Conservation (phyloP, 2,329 filamentous ascomycete genomes). For the Juglanconis sp. region DNA sequence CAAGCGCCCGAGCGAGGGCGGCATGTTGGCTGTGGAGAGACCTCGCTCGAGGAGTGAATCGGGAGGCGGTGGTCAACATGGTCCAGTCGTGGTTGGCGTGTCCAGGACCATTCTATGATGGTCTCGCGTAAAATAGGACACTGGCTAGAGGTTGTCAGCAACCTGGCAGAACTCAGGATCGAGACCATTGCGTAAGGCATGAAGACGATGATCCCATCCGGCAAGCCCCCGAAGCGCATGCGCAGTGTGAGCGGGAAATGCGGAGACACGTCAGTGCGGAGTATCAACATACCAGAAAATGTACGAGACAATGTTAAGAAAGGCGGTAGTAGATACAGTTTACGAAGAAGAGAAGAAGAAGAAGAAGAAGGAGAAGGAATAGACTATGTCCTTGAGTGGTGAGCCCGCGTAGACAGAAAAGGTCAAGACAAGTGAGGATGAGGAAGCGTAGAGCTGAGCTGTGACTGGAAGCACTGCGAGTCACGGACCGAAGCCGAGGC, state of each 20-base stretch:
- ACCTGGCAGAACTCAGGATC: neutral
- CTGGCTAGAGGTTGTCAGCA: neutral
- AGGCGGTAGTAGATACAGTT: neutral
- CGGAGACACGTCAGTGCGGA: neutral
- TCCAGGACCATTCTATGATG: constrained; percentile 4
- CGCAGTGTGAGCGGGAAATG: neutral
- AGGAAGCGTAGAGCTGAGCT: neutral
- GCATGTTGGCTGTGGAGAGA: constrained; percentile 21
- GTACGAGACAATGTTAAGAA: neutral
- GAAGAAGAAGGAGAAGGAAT: neutral
- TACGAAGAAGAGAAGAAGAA: neutral
- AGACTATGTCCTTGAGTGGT: neutral
- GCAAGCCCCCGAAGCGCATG: neutral
- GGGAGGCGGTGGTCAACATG: constrained; percentile 33
- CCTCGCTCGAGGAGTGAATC: constrained; percentile 27
- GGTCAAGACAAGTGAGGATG: neutral
- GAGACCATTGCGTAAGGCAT: neutral
- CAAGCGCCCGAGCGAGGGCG: constrained; percentile 18
- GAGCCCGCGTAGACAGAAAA: neutral
- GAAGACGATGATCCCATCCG: no score
- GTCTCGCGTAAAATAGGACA: neutral
- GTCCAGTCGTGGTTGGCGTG: constrained; percentile 16
- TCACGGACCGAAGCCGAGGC: neutral
- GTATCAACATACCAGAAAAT: neutral
- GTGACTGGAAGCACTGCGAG: neutral